phyloP scores from a whole-genome alignment of 2,329 filamentous ascomycete genomes.

The Exophiala viscosa region DNA sequence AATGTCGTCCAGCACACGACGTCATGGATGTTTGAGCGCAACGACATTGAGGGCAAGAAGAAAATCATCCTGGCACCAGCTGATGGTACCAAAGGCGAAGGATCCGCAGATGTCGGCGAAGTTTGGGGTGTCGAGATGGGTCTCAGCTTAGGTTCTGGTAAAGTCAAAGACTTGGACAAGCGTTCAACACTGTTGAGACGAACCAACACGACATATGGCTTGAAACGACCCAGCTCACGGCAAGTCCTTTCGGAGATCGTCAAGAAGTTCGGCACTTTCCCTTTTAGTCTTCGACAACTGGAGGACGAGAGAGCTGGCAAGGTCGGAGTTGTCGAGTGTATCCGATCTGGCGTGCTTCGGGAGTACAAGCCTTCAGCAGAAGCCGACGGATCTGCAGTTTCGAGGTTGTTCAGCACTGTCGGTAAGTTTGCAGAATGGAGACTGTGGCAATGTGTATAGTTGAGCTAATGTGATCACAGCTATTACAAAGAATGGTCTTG shows the following conservation, averaged over 20 bases:
- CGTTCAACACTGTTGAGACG: slow-evolving; percentile 89
- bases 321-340: slow-evolving; percentile 95
- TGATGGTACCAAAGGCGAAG: slow-evolving; percentile 87
- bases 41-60: slow-evolving; percentile 97
- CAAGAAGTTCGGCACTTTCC: slow-evolving; percentile 96
- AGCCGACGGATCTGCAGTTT: slow-evolving; percentile 81
- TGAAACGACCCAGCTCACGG: slow-evolving; percentile 91
- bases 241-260: slow-evolving; percentile 90
- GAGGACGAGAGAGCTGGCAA: slow-evolving; percentile 94
- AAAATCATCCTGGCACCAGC: slow-evolving; percentile 85
- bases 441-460: too few relatives aligned
- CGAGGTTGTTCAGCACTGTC: slow-evolving; percentile 82
- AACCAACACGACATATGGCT: slow-evolving; percentile 82
- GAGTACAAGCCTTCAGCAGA: slow-evolving; percentile 96
- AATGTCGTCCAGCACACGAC: slow-evolving; percentile 97
- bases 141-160: slow-evolving; percentile 83
- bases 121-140: slow-evolving; percentile 98
- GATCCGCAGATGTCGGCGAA: slow-evolving; percentile 80
- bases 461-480: slow-evolving; percentile 49
- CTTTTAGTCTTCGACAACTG: slow-evolving; percentile 94
- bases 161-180: slow-evolving; percentile 88
- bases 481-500: slow-evolving; percentile 95
- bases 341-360: slow-evolving; percentile 84
- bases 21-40: slow-evolving; percentile 91
- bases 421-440: slow-evolving; percentile 58